phyloP scores from a whole-genome alignment of 1,284 basidiomycete species.

The Xerocomus amazonicus region DNA sequence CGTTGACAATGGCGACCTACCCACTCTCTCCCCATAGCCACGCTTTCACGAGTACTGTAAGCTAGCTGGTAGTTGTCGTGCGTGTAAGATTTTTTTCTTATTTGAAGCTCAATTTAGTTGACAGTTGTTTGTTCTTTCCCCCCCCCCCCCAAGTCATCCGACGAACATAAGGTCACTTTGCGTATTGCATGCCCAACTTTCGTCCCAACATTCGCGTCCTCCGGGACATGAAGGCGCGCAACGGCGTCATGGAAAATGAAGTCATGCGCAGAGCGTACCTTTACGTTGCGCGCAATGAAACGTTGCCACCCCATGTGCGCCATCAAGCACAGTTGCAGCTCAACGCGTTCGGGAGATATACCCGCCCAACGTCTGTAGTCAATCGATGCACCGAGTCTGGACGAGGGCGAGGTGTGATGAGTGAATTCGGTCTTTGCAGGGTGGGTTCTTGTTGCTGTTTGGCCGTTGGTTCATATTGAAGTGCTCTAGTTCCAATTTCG shows the following conservation, averaged over 20 bases:
- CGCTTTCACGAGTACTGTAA: too few relatives aligned
- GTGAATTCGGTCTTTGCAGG: slow-evolving; percentile 84
- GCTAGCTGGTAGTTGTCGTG: too few relatives aligned
- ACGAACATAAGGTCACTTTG: too few relatives aligned
- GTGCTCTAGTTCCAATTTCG: slow-evolving; percentile 80
- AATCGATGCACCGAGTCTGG: slow-evolving; percentile 87
- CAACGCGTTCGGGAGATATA: slow-evolving; percentile 81
- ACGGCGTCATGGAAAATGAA: slow-evolving; percentile 71
- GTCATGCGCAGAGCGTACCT: slow-evolving; percentile 83
- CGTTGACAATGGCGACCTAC: slow-evolving; percentile 10
- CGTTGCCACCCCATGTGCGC: slow-evolving; percentile 78
- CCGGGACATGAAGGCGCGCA: slow-evolving; percentile 74
- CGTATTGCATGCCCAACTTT: slow-evolving; percentile 39
- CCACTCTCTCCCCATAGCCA: slow-evolving; percentile 26
- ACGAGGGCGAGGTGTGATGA: slow-evolving; percentile 81
- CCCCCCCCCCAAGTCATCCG: neutral
- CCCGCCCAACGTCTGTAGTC: slow-evolving; percentile 81
- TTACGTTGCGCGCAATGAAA: slow-evolving; percentile 86
- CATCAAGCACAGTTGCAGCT: slow-evolving; percentile 96
- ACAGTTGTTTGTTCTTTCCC: slow-evolving; percentile 18
- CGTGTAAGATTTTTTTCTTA: too few relatives aligned
- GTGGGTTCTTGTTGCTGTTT: slow-evolving; percentile 44
- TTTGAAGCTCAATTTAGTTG: slow-evolving; percentile 17
- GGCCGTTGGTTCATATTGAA: neutral
- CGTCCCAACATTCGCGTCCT: slow-evolving; percentile 62